Conservation (phyloP, 106 monocot species). For the Hemerocallis citrina region DNA sequence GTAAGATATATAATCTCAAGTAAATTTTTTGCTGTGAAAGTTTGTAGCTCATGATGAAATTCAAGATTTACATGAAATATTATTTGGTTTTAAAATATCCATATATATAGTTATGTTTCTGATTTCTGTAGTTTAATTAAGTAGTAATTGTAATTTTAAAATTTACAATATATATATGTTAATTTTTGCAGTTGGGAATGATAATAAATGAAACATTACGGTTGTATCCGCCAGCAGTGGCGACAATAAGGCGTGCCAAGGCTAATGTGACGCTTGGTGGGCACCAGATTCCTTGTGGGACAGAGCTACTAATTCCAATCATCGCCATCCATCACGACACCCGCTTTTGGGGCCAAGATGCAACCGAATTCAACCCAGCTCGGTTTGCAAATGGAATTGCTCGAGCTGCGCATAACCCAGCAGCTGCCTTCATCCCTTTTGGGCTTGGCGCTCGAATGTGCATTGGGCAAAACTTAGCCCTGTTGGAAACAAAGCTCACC, state of each 20-base stretch:
- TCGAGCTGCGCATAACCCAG: conserved; percentile 30
- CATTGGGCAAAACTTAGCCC: conserved; percentile 67
- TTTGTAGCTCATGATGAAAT: no score
- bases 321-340: conserved; percentile 65
- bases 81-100: no score
- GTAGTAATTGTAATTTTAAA: no score
- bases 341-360: conserved; percentile 56
- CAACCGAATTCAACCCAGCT: conserved; percentile 41
- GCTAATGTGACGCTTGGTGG: conserved; percentile 38
- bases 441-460: conserved; percentile 69
- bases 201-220: conserved; percentile 62
- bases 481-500: conserved; percentile 55
- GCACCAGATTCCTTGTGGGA: conserved; percentile 37
- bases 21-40: no score
- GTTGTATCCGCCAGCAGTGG: conserved; percentile 74
- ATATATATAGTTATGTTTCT: no score
- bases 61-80: no score
- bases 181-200: conserved; percentile 54
- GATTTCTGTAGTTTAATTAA: no score
- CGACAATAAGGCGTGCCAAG: conserved; percentile 49
- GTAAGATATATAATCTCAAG: conserved; percentile 19
- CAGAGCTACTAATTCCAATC: conserved; percentile 64
- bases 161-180: no score
- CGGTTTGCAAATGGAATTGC: conserved; percentile 46
- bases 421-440: conserved; percentile 69